phyloP scores from a whole-genome alignment of 2,329 filamentous ascomycete genomes.

The Incumbomyces lentus region DNA sequence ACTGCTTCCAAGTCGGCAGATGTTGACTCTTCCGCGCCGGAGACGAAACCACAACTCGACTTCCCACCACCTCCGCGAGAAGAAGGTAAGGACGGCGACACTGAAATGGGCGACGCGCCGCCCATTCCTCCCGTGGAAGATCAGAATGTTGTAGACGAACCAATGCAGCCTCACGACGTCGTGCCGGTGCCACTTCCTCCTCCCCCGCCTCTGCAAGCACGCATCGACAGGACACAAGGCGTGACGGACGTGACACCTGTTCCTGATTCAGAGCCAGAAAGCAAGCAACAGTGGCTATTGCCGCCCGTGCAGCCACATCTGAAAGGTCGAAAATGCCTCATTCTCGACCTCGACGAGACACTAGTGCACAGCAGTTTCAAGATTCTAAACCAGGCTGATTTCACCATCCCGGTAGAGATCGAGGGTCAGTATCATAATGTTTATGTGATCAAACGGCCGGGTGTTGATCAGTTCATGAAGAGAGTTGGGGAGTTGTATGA shows the following conservation, averaged over 20 bases:
- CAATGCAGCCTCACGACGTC: constrained; percentile 32
- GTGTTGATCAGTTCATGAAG: constrained; percentile 98
- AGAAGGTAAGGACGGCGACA: constrained; percentile 26
- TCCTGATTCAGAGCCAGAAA: constrained; percentile 32
- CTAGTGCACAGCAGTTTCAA: constrained; percentile 98
- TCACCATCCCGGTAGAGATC: constrained; percentile 97
- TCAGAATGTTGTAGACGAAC: constrained; percentile 37
- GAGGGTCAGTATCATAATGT: constrained; percentile 99
- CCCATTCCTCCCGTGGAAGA: constrained; percentile 40
- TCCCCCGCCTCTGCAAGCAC: constrained; percentile 43
- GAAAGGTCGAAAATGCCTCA: constrained; percentile 82
- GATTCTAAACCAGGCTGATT: constrained; percentile 96
- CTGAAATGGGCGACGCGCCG: constrained; percentile 55
- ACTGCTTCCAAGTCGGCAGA: constrained; percentile 6
- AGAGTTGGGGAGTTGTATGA: constrained; percentile 94
- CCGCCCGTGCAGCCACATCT: constrained; percentile 72
- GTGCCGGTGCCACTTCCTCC: constrained; percentile 43
- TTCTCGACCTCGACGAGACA: constrained; percentile 92
- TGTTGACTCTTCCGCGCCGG: not conserved
- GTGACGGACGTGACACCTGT: constrained; percentile 30
- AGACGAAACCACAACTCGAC: not conserved
- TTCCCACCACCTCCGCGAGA: constrained; percentile 1
- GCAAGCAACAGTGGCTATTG: constrained; percentile 58
- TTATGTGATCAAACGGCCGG: constrained; percentile 98
- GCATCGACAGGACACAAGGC: constrained; percentile 29